Evolutionary conservation across 2,329 filamentous ascomycete species (phyloP), one percentile per base, ranked within the genome.

Genomic region (Drechslera avenae): DNA sequence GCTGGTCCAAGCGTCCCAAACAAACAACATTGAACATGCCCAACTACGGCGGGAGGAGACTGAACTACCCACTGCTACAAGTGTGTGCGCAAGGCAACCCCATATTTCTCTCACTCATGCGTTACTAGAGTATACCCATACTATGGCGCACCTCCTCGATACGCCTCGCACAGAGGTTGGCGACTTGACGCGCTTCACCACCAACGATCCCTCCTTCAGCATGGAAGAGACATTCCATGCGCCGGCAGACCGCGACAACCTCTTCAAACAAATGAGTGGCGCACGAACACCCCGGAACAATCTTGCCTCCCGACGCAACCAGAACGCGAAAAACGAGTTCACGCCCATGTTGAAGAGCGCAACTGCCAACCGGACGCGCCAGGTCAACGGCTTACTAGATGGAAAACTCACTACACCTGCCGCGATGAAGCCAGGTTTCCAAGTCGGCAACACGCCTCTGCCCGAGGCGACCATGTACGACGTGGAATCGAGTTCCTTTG

Each of bases 291-390:
- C 93, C 26, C 86, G 89, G 57, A 84, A 86, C 14, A 85, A 88
- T 16, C 81, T 96, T 34, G 83, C 83, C 54, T 43, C 62, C 7
- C 57, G 64, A 61, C 84, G 84, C 64, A 94, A 79, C 52, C 62
- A 67, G 2, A 70, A 68, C 26, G 79, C 77, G 13, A 81, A 79
- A 57, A 87, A 86, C 63, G 95, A 99, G 67, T 99, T 99, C 73
- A 99, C 94, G 0, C 94, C 95, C 0, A 79, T 99, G 62, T 84
- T 99, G 70, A 96, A 96, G 74, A 87, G 84, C 63, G 80, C 91
- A 79, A 80, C 92, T 80, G 78, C 91, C 79, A 82, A 89, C 79
- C 78, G 87, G 79, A 74, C 61, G 46, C 66, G 60, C 56, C 68
- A 70, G 72, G 54, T 66, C 65, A 73, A 75, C 33, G 74, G 75